A percentile compares a stretch with the other conserved stretches of the same genome.
Evolutionary conservation across 106 monocot species (phyloP).

Genomic region (Narthecium ossifragum): DNA sequence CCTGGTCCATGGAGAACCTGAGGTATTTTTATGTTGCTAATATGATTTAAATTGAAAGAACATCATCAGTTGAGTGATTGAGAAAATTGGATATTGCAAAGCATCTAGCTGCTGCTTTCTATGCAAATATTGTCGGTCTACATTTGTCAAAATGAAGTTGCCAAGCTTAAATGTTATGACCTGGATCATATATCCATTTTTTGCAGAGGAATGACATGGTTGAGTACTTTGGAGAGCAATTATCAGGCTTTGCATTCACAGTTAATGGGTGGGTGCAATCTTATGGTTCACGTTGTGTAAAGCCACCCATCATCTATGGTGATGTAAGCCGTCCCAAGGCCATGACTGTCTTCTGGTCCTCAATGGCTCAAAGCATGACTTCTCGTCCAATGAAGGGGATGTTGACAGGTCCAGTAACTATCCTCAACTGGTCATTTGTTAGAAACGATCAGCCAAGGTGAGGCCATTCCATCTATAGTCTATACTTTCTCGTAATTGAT

Average conservation of each 20-base stretch:
- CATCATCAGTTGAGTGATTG: too few relatives aligned
- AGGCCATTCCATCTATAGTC: background rate
- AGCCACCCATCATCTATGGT: slow-evolving; percentile 78
- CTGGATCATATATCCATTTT: background rate
- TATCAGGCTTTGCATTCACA: slow-evolving; percentile 50
- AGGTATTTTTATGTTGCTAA: slow-evolving; percentile 22
- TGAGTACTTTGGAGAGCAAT: slow-evolving; percentile 51
- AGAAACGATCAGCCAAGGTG: slow-evolving; percentile 76
- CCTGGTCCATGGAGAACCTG: slow-evolving; percentile 55
- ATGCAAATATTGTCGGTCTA: background rate
- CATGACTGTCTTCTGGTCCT: slow-evolving; percentile 79
- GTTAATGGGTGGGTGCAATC: slow-evolving; percentile 84
- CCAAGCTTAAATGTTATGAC: too few relatives aligned
- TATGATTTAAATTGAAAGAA: background rate
- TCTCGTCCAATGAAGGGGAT: slow-evolving; percentile 72
- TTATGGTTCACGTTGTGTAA: slow-evolving; percentile 73
- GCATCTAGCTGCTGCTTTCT: background rate
- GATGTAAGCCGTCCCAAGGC: slow-evolving; percentile 75
- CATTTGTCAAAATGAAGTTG: too few relatives aligned
- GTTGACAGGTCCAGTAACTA: slow-evolving; percentile 87
- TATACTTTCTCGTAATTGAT: too few relatives aligned
- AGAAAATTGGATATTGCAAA: background rate
- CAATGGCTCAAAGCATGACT: slow-evolving; percentile 49
- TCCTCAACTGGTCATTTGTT: slow-evolving; percentile 81
- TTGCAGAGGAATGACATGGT: slow-evolving; percentile 60